Conservation (phyloP, 176 grass and related monocot genomes). For the Eleusine coracana region DNA sequence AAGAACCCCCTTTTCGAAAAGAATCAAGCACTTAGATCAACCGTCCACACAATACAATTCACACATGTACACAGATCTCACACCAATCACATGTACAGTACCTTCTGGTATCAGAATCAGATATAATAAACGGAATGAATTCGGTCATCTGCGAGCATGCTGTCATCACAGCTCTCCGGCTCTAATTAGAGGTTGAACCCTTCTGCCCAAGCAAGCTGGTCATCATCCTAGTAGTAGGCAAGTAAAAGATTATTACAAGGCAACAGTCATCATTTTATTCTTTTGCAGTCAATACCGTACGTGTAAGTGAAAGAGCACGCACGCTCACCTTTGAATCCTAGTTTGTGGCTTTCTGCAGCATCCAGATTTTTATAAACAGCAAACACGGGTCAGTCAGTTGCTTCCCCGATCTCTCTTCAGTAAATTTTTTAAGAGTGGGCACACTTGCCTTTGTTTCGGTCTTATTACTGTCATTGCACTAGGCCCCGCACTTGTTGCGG, state of each 20-base stretch:
- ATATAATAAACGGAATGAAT: neutral
- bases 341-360: conserved; percentile 65
- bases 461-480: conserved; percentile 32
- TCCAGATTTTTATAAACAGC: conserved; percentile 37
- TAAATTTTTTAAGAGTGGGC: conserved; percentile 61
- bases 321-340: conserved; percentile 61
- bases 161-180: neutral
- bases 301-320: neutral
- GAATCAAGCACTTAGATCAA: too few species aligned
- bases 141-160: neutral
- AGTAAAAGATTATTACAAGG: conserved; percentile 12
- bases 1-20: neutral
- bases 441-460: conserved; percentile 61
- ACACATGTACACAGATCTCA: too few species aligned
- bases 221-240: conserved; percentile 52
- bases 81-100: neutral
- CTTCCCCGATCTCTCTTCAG: conserved; percentile 52
- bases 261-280: neutral
- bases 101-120: neutral
- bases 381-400: conserved; percentile 59
- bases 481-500: conserved; percentile 9
- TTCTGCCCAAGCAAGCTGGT: conserved; percentile 44
- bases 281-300: conserved; percentile 6
- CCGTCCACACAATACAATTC: neutral
- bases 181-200: neutral